Evolutionary conservation across 192 early-diverging fungal genomes (phyloP).

Genomic region (Coemansia sp.): DNA sequence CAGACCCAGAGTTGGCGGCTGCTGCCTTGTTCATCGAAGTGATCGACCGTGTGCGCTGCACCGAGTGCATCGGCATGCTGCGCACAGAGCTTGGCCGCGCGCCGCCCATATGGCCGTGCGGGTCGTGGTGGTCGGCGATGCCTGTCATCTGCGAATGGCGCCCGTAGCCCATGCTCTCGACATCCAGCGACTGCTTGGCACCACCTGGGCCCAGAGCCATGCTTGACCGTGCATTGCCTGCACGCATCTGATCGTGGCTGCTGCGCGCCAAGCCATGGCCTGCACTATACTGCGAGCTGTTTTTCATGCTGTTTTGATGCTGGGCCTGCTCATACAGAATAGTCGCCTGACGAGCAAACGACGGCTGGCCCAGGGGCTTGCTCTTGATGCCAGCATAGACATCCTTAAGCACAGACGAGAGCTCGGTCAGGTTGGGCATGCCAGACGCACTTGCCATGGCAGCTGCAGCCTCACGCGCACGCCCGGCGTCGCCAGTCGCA

Average conservation of each 20-base stretch:
- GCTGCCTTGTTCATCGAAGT: constrained; percentile 39
- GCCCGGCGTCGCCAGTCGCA: not conserved
- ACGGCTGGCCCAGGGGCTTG: constrained; percentile 55
- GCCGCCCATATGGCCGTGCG: constrained; percentile 13
- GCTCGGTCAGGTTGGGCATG: constrained; percentile 45
- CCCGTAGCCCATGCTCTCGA: not conserved
- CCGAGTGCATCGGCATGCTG: constrained; percentile 50
- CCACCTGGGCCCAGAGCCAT: constrained; percentile 15
- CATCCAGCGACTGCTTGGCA: constrained; percentile 35
- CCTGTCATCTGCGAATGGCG: constrained; percentile 12
- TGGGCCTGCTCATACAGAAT: constrained; percentile 17
- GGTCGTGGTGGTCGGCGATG: constrained; percentile 22
- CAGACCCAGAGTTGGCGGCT: not conserved
- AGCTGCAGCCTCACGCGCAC: not conserved
- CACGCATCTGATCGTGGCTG: constrained; percentile 21
- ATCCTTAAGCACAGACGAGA: constrained; percentile 50
- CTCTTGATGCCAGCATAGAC: constrained; percentile 54
- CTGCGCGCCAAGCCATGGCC: constrained; percentile 6
- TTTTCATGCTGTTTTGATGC: constrained; percentile 5
- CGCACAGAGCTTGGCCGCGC: constrained; percentile 53
- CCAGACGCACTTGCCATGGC: not conserved
- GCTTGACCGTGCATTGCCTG: constrained; percentile 18
- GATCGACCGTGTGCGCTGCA: constrained; percentile 50
- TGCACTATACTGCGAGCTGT: constrained; percentile 20
- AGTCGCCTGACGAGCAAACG: constrained; percentile 46